Evolutionary conservation across 2,329 filamentous ascomycete genomes (phyloP), one percentile per base, ranked within the genome.

Genomic region (Lachnellula occidentalis): DNA sequence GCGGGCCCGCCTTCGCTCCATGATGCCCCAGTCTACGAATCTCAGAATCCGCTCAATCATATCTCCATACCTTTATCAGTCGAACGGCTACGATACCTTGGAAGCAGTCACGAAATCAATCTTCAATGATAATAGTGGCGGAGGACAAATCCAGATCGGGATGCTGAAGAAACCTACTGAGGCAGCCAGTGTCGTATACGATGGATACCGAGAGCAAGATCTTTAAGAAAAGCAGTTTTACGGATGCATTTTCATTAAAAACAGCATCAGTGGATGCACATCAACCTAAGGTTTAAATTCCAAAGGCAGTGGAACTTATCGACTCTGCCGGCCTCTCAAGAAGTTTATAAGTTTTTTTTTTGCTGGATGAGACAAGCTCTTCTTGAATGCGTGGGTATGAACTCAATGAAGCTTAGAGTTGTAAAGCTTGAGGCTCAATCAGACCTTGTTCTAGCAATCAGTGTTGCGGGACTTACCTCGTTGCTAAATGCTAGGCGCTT

Each of bases 71-170:
- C n/a, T 82, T 43, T 82, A 77, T 70, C 83, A 82, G 71, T 84
- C 81, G 0, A 69, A 69, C 22, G 77, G 73, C 42, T 66, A 66
- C 31, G 64, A 69, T 2, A 67, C 74, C 0, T 75, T 85, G 34
- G 69, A 72, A 42, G 66, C 71, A 2, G 75, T 78, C 22, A 79
- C 75, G 1, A 67, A 72, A 21, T 68, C 75, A 0, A 63, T 78
- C 1, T 39, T 68, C 45, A 80, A 80, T 62, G 74, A 82, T 60
- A 73, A 82, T 54, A 73, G 74, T 50, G 81, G 82, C 11, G 74
- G 76, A 49, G 82, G 82, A 19, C 80, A 84, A 66, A 83, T 76
- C 68, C 82, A 85, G 64, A 76, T 85, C 50, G 82, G 82, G 45
- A 67, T 84, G 2, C 71, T 84, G 56, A 85, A 85, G 74, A 84